Base-by-base conservation (phyloP, 2,329 filamentous ascomycete genomes). In the Thermothelomyces thermophilus region DNA sequence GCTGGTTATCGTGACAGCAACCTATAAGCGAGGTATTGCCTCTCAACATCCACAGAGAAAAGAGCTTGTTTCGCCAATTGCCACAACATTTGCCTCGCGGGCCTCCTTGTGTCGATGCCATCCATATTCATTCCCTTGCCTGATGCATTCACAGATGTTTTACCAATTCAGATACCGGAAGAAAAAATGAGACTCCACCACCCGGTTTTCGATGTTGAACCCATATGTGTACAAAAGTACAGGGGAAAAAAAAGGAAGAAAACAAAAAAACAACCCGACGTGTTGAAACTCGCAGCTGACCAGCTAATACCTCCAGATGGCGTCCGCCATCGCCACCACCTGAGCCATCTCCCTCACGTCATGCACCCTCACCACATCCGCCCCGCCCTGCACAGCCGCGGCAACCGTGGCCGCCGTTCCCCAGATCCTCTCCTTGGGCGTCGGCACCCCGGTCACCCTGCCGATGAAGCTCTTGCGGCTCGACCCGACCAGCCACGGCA, bases 381-480 rank as follows among this genome's bases (percentile, higher is more conserved):
- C 90, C 2, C 93, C 93, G 6, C 88, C 88, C 54, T 85, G 81
- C 26, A 98, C 77, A 40, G 90, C 88, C 6, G 90, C 89, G 3
- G 87, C 84, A 8, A 97, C 86, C 0, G 90, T 87, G 10, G 87
- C 89, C 10, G 90, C 90, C 2, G 93, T 97, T 10, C 93, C 93
- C 82, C 84, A 93, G 8, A 77, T 74, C 54, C 91, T 77, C 59
- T 90, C 79, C 53, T 73, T 76, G 0, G 90, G 80, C 58, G 82
- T 79, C 53, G 78, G 68, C 1, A 90, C 86, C 0, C 86, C 87
- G 0, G 90, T 95, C 28, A 95, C 76, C 58, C 76, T 76, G 1
- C 91, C 91, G 48, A 98, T 81, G 63, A 98, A 98, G 19, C 80
- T 76, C 72, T 98, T 98, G 53, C 91, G 80, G 68, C 90, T 95